Evolutionary conservation across 257 asterid species (phyloP).

Genomic region (Salvia miltiorrhiza): DNA sequence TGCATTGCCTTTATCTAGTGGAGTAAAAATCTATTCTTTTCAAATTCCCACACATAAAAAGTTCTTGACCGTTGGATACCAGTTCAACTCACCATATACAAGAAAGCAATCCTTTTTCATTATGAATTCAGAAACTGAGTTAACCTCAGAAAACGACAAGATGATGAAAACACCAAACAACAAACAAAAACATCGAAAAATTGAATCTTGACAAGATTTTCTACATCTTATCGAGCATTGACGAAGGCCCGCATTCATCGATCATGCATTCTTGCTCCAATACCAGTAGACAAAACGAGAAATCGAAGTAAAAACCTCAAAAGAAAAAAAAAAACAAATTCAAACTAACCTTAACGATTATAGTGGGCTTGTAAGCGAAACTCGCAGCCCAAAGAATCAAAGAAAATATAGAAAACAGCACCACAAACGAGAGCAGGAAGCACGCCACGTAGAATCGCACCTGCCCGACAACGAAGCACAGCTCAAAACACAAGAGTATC

Average conservation of each 20-base stretch:
- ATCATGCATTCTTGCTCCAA: background rate
- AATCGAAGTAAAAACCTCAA: background rate
- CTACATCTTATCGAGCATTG: background rate
- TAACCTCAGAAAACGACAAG: conserved; percentile 8
- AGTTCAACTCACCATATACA: background rate
- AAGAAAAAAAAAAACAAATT: background rate
- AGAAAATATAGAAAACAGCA: conserved; percentile 53
- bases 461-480: too few relatives aligned
- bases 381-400: conserved; percentile 87
- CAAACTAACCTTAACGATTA: conserved; percentile 61
- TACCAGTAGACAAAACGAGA: background rate
- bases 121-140: conserved; percentile 6
- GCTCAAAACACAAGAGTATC: too few relatives aligned
- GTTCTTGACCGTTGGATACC: background rate
- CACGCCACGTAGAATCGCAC: conserved; percentile 56
- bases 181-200: background rate
- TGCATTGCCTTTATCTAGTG: background rate
- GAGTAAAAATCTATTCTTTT: background rate
- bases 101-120: background rate
- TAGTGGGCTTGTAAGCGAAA: conserved; percentile 48
- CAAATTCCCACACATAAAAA: background rate
- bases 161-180: background rate
- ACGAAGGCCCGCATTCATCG: background rate
- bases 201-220: background rate
- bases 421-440: conserved; percentile 53